phyloP scores from a whole-genome alignment of 148 eudicot genomes.

The Chenopodium suecicum region DNA sequence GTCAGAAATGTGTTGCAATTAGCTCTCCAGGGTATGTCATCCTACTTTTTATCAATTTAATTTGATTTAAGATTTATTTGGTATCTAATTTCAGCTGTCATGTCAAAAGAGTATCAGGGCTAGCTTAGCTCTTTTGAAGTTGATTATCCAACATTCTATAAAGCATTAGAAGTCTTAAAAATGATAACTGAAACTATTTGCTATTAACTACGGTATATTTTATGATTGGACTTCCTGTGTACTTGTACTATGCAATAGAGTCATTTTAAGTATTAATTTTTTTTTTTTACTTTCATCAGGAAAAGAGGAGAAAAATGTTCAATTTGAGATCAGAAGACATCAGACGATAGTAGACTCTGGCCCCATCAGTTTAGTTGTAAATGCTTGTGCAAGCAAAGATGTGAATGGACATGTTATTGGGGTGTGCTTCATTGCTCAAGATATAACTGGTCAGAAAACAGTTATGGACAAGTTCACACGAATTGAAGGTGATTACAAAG shows the following conservation, averaged over 20 bases:
- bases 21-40: slow-evolving; percentile 65
- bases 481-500: slow-evolving; percentile 89
- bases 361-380: slow-evolving; percentile 74
- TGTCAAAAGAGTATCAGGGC: not conserved
- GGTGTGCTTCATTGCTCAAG: slow-evolving; percentile 85
- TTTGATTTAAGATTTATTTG: not conserved
- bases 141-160: not conserved
- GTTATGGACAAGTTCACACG: slow-evolving; percentile 94
- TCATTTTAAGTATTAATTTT: not conserved
- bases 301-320: slow-evolving; percentile 67
- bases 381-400: slow-evolving; percentile 85
- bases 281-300: slow-evolving; percentile 42
- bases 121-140: not conserved
- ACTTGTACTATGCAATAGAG: not conserved
- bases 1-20: slow-evolving; percentile 68
- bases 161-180: not conserved
- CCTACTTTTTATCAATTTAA: not conserved
- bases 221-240: not conserved
- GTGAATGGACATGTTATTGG: slow-evolving; percentile 64
- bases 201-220: not conserved
- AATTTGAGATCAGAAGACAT: slow-evolving; percentile 76
- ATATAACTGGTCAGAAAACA: slow-evolving; percentile 70
- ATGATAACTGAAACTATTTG: not conserved
- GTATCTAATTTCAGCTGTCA: not conserved
- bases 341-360: slow-evolving; percentile 45